A percentile compares a stretch with the other conserved stretches of the same genome.
These are phyloP conservation scores for Fusarium anthophilum DNA, from an alignment of 2,329 filamentous ascomycete genomes.

Conservation along the genomic window DNA sequence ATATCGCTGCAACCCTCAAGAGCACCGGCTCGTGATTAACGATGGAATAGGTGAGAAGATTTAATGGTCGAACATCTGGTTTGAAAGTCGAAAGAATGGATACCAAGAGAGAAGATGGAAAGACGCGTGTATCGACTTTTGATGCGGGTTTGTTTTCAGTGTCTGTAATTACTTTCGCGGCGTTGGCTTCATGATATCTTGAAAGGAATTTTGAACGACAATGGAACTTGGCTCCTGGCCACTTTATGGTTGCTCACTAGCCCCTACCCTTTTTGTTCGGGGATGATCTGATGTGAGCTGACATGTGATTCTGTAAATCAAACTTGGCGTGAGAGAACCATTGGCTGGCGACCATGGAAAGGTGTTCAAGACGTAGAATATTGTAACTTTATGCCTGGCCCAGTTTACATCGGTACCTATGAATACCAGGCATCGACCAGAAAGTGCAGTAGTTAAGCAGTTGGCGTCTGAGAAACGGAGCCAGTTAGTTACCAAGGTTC, in stretches of 20 bases:
- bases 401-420: not conserved
- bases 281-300: constrained; percentile 1
- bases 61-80: constrained; percentile 1
- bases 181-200: constrained; percentile 41
- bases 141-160: constrained; percentile 29
- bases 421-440: not conserved
- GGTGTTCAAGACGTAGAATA: not conserved
- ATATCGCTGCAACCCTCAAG: constrained; percentile 58
- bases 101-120: constrained; percentile 31
- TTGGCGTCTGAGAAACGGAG: not conserved
- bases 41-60: constrained; percentile 1
- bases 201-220: constrained; percentile 28
- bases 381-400: not conserved
- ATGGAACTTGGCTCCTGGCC: constrained; percentile 12
- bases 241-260: constrained; percentile 18
- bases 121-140: constrained; percentile 6
- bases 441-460: not conserved
- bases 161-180: constrained; percentile 40
- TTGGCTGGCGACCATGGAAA: not conserved
- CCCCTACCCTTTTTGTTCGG: not conserved
- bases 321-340: not conserved
- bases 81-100: constrained; percentile 31
- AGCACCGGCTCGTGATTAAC: constrained; percentile 32
- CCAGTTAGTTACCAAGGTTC: not conserved
- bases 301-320: constrained; percentile 1